Evolutionary conservation across 2,329 filamentous ascomycete species (phyloP).

Genomic region (Neofusicoccum umdonicola): DNA sequence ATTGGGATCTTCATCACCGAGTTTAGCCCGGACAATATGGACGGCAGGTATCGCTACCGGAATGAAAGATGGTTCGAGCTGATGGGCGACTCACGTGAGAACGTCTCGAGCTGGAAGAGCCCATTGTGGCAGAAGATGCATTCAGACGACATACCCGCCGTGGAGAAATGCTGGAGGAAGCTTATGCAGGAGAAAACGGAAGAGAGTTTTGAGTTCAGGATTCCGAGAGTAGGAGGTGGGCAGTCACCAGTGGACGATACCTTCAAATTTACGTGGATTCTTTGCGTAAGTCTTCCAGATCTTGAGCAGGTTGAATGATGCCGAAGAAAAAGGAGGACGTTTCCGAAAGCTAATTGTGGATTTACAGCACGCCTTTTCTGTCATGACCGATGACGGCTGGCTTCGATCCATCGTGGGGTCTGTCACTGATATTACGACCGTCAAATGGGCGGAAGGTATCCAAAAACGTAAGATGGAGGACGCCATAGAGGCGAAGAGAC

Average conservation of each 20-base stretch:
- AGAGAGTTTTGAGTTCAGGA: constrained; percentile 15
- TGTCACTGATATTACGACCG: constrained; percentile 32
- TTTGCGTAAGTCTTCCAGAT: background rate
- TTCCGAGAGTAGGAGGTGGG: background rate
- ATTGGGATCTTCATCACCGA: constrained; percentile 16
- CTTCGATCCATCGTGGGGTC: constrained; percentile 31
- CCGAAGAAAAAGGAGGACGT: background rate
- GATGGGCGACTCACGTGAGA: constrained; percentile 7
- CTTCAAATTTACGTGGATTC: constrained; percentile 9
- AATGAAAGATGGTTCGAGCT: constrained; percentile 20
- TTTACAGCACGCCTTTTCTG: constrained; percentile 21
- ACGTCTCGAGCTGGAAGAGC: constrained; percentile 3
- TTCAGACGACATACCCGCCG: background rate
- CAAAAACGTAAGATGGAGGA: constrained; percentile 22
- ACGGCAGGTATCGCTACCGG: constrained; percentile 17
- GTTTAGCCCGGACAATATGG: constrained; percentile 16
- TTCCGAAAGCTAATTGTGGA: background rate
- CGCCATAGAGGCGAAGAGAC: constrained; percentile 32
- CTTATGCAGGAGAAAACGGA: constrained; percentile 14
- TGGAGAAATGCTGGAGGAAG: background rate
- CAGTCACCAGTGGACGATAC: background rate
- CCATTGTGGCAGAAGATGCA: constrained; percentile 16
- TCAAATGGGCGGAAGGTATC: constrained; percentile 29
- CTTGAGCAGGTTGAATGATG: background rate
- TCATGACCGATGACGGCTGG: constrained; percentile 27